Conservation (phyloP, 164 flowering plant genomes). For the Liquidambar formosana region DNA sequence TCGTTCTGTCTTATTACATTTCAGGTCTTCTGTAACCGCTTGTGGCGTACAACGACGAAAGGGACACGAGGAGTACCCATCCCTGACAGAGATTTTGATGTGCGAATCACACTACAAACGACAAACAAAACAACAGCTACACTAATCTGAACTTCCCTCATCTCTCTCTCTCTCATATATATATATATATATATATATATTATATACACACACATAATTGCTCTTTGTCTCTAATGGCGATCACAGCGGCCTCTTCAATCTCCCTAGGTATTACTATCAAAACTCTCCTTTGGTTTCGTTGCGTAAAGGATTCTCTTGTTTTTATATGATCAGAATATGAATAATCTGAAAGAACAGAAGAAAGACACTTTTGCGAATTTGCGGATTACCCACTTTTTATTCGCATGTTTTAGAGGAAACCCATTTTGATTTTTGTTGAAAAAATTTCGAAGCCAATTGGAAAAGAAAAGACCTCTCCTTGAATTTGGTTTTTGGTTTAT, state of each 20-base stretch:
- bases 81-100: neutral
- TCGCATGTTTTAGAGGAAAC: neutral
- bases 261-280: conserved; percentile 30
- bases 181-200: no score
- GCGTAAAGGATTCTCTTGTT: neutral
- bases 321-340: neutral
- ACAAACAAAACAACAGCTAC: no score
- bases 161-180: conserved; percentile 15
- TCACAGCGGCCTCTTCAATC: conserved; percentile 36
- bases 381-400: neutral
- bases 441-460: neutral
- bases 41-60: neutral
- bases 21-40: neutral
- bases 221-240: conserved; percentile 36
- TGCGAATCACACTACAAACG: neutral
- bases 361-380: neutral
- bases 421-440: conserved; percentile 2
- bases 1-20: neutral
- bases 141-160: no score
- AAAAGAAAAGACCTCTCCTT: neutral
- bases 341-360: no score
- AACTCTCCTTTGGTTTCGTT: neutral
- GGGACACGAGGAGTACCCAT: neutral
- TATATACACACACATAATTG: no score
- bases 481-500: neutral